Evolutionary conservation across 495 filamentous ascomycete species (phyloP), one percentile per base, ranked within the genome.

Genomic region (Xylaria telfairii): DNA sequence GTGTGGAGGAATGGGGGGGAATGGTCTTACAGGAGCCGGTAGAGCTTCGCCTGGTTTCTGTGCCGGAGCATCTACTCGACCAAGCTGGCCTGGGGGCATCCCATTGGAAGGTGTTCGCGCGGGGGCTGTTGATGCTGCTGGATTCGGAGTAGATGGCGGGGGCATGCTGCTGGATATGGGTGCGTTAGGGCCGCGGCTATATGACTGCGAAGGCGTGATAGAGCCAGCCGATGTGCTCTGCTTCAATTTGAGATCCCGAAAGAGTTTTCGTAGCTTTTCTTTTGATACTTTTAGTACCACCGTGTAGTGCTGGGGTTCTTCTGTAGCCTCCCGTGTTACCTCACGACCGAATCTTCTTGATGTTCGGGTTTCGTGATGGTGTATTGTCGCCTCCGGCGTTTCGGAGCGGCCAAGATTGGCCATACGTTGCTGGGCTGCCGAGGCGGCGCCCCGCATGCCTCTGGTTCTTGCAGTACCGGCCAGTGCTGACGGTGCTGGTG

Each of bases 361-460:
- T 34, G 87, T 91, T 72, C 91, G 82, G 1, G 90, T 90, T 76
- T 94, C 93, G 73, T 93, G 90, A 78, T 92, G 88, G 30, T 91
- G 80, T 69, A 83, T 83, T 34, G 88, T 83, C 7, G 88, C 82
- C 78, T 98, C 96, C 1, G 96, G 96, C 0, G 96, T 98, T 74
- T 93, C 92, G 17, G 95, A 98, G 47, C 96, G 90, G 34, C 91
- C 93, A 41, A 96, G 76, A 71, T 92, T 93, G 9, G 93, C 91
- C 81, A 89, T 88, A 65, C 88, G 82, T 75, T 88, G 86, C 75
- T 94, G 91, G 32, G 95, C 95, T 26, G 92, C 94, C 47, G 86
- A 91, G 67, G 93, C 95, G 24, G 93, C 94, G 39, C 91, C 93
- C 68, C 91, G 89, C 89, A 97, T 94, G 24, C 91, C 91, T 79